Base-by-base conservation (phyloP, 202 grass and related monocot genomes). In the Setaria viridis region DNA sequence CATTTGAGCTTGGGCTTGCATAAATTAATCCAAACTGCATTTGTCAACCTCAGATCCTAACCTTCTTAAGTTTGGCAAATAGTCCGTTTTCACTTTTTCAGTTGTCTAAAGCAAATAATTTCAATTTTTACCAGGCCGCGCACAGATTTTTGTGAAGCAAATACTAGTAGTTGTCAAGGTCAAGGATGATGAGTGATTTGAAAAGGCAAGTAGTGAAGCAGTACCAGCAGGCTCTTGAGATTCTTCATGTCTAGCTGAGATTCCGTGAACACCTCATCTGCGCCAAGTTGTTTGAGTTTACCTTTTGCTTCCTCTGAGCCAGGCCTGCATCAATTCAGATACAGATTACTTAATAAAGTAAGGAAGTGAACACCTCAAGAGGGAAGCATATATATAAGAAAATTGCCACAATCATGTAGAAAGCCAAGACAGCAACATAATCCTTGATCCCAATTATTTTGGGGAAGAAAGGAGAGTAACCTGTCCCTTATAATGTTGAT, bases 401-500 rank as follows among this genome's bases (percentile, higher is more conserved):
- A 54, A 83, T 11, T 33, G 30, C 33, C 29, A 65, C 19, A 62
- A 37, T n/a, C 34, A 77, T 76, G 17, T n/a, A 65, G 76, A 35
- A 75, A 42, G 42, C 1, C 32, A 48, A 67, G 25, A 20, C 21
- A 88, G 7, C 6, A 20, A 1, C 3, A 45, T 7, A 12, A 46
- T 62, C 43, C 70, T 49, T 11, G 21, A 43, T 83, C 47, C 47
- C n/a, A 73, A 29, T 15, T 20, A 49, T 37, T 41, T 34, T 32
- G 63, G 39, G 4, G 39, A 5, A 50, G 43, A 80, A 59, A 62
- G 33, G 63, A 15, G 37, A 16, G 14, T 47, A 15, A 98, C 95
- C 93, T 94, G 71, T 98, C 95, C 88, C 93, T 91, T 71, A 95
- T 92, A 53, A 98, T 92, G 88, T 98, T 95, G 83, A 98, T 87